A percentile compares a stretch with the other conserved stretches of the same genome.
Evolutionary conservation across 495 filamentous ascomycete species (phyloP).

Genomic region (Aspergillus coremiiformis): DNA sequence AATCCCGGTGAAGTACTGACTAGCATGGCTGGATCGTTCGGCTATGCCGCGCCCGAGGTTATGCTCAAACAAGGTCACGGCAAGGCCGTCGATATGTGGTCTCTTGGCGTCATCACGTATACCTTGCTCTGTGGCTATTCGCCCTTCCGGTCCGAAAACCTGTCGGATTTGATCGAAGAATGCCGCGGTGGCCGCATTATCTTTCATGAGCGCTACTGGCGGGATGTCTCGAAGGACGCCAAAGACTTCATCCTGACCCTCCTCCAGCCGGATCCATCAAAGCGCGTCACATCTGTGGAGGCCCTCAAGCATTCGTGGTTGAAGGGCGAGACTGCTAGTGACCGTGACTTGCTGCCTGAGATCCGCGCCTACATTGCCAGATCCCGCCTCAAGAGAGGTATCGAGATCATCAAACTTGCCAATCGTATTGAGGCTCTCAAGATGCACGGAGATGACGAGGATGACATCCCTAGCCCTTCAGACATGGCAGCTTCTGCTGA

Average conservation of each 20-base stretch:
- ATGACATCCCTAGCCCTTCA: constrained; percentile 54
- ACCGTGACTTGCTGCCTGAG: constrained; percentile 95
- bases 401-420: constrained; percentile 92
- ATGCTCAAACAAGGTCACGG: constrained; percentile 98
- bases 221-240: constrained; percentile 90
- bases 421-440: constrained; percentile 97
- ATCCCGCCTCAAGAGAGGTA: constrained; percentile 82
- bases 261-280: constrained; percentile 68
- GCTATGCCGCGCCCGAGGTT: constrained; percentile 95
- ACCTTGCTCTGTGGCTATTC: constrained; percentile 99
- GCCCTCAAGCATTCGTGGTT: constrained; percentile 86
- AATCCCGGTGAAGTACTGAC: constrained; percentile 83
- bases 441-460: constrained; percentile 87
- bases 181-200: constrained; percentile 82
- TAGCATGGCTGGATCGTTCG: constrained; percentile 98
- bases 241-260: constrained; percentile 88
- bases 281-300: constrained; percentile 72
- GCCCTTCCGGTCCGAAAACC: constrained; percentile 89
- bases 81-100: constrained; percentile 99
- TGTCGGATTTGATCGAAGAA: constrained; percentile 92
- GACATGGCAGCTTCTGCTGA: constrained; percentile 30
- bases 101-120: constrained; percentile 96
- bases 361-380: constrained; percentile 92
- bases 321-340: constrained; percentile 78
- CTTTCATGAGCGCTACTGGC: constrained; percentile 98